Conservation (phyloP, 345 rosid genomes). For the Melaleuca alternifolia region DNA sequence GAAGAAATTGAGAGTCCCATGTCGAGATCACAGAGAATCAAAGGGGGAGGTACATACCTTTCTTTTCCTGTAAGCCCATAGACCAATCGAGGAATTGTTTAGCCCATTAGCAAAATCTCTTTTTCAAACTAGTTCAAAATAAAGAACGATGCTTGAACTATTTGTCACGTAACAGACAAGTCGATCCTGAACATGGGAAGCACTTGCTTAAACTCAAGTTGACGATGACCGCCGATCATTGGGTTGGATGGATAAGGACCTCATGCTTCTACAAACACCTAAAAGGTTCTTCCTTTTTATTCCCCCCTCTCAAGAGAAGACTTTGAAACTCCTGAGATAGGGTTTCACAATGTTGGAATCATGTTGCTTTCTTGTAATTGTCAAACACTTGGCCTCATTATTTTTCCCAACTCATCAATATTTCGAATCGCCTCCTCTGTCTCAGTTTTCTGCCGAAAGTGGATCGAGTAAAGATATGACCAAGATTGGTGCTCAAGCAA, state of each 20-base stretch:
- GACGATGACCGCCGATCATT: neutral
- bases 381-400: neutral
- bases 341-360: neutral
- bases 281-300: neutral
- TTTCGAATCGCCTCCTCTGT: neutral
- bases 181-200: neutral
- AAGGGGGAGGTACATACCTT: neutral
- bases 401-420: neutral
- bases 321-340: neutral
- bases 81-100: neutral
- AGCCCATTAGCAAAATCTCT: neutral
- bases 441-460: neutral
- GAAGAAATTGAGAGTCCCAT: neutral
- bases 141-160: neutral
- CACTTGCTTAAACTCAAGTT: neutral
- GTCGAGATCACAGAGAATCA: neutral
- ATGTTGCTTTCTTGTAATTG: neutral
- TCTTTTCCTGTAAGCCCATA: no score
- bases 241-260: neutral
- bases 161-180: neutral
- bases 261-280: neutral
- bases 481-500: neutral
- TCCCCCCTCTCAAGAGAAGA: neutral
- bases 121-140: neutral
- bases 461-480: neutral